Evolutionary conservation across 805 yeast species (phyloP).

Genomic region (Cyberlindnera xylosilytica): DNA sequence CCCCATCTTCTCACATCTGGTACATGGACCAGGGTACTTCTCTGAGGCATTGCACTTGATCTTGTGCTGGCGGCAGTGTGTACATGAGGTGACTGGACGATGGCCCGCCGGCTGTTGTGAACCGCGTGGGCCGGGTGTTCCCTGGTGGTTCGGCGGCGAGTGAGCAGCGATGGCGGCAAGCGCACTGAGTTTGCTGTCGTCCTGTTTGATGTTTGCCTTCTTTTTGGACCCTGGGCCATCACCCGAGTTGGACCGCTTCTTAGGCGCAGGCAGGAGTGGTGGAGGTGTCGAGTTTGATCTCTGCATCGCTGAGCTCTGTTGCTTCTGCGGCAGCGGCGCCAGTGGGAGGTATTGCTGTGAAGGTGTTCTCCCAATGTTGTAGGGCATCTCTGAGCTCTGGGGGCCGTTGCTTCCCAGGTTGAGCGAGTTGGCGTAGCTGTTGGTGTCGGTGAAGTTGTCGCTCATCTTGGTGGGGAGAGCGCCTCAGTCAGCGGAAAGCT

Average conservation of each 20-base stretch:
- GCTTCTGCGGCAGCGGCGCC: constrained; percentile 10
- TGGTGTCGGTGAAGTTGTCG: constrained; percentile 30
- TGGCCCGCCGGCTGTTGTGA: constrained; percentile 48
- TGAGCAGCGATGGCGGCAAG: constrained; percentile 16
- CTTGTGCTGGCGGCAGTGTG: constrained; percentile 92
- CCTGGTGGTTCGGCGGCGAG: constrained; percentile 10
- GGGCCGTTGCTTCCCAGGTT: constrained; percentile 9
- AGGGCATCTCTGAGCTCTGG: background rate
- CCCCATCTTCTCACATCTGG: constrained; percentile 77
- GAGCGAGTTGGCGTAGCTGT: constrained; percentile 24
- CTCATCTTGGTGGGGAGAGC: constrained; percentile 19
- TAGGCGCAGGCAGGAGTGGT: constrained; percentile 13
- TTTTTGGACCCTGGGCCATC: constrained; percentile 1
- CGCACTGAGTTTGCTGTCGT: constrained; percentile 16
- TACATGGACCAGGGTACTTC: constrained; percentile 76
- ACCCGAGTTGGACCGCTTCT: constrained; percentile 13
- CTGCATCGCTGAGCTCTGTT: constrained; percentile 7
- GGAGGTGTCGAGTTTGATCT: constrained; percentile 14
- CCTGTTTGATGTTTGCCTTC: constrained; percentile 9
- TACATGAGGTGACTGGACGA: constrained; percentile 89
- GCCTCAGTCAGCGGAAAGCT: no score
- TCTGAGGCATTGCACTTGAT: constrained; percentile 90
- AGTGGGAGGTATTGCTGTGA: constrained; percentile 4
- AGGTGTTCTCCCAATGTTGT: background rate
- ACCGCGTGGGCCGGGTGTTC: constrained; percentile 1